Base-by-base conservation (phyloP, 169 alveolate species). In the Plasmodium coatneyi region DNA sequence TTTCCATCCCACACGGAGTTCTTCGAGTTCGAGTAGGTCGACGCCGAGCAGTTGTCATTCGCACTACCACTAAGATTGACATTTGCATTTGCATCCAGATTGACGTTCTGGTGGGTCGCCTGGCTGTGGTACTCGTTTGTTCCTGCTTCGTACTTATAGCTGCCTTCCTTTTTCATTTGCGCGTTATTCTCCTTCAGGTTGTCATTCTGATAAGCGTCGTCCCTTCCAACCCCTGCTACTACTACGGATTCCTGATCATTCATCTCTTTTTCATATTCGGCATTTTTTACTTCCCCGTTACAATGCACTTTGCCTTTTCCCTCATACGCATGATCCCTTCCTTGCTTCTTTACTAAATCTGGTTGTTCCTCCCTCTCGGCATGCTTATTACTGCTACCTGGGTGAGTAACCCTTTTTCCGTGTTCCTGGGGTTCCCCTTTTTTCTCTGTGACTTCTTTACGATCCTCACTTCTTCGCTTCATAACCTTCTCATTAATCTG, bases 1-100 rank as follows among this genome's bases (percentile, higher is more conserved):
- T 82, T 91, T 80, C 95, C 95, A 16, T 81, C 84, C 95, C 95
- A 91, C 19, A 91, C 30, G 39, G 89, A 87, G 71, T 87, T 87
- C 46, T 87, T 87, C 9, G 82, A 54, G n/a, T 70, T 87, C 1
- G 81, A 32, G 30, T 87, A 56, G 41, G 80, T 60, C 25, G 93
- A 74, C 36, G 28, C 36, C 1, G 89, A 76, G 14, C 82, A 4
- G 6, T 74, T 74, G 54, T 84, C 66, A n/a, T n/a, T 12, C 4
- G 76, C 25, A 49, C 39, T 72, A 39, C 2, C 39, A 60, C 12
- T 14, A 7, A 3, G 2, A 49, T 0, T 46, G 3, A 0, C n/a
- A 46, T 4, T 46, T 5, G 10, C 56, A 46, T 10, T 46, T 0
- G 41, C 36, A 46, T 49, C 2, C 1, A 12, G n/a, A 49, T 16